Percentiles rank a stretch among this genome's conserved stretches.
These are phyloP conservation scores for Pseudogymnoascus sp. DNA, from an alignment of 2,329 filamentous ascomycete species.

Conservation along the genomic window DNA sequence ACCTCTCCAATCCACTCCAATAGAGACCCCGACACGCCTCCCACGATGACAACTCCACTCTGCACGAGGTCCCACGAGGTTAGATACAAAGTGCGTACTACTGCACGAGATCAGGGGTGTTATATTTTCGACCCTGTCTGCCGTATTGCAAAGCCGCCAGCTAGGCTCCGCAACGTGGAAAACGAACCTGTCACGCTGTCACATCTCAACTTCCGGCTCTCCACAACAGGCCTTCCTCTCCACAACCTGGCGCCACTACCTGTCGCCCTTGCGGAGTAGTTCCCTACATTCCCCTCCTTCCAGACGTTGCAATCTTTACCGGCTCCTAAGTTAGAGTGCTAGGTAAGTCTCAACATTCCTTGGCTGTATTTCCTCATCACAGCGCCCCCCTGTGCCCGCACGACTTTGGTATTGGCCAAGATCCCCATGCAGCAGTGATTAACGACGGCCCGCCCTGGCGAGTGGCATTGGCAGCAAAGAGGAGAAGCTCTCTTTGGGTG, in stretches of 20 bases:
- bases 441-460: neutral
- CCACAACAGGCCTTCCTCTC: neutral
- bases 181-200: neutral
- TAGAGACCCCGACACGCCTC: neutral
- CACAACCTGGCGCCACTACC: neutral
- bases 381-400: neutral
- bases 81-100: neutral
- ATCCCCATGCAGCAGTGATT: neutral
- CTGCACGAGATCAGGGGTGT: slow-evolving; percentile 2
- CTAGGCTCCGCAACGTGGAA: neutral
- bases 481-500: neutral
- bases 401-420: neutral
- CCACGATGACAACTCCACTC: neutral
- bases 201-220: neutral
- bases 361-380: neutral
- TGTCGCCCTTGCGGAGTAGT: neutral
- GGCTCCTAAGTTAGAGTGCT: neutral
- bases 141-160: neutral
- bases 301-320: neutral
- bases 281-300: neutral
- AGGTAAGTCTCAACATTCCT: slow-evolving; percentile 1
- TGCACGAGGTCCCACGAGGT: slow-evolving; percentile 1
- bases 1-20: neutral
- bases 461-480: neutral
- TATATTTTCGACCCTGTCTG: neutral